phyloP scores from a whole-genome alignment of 768 basidiomycete genomes.

The Trametes elegans region DNA sequence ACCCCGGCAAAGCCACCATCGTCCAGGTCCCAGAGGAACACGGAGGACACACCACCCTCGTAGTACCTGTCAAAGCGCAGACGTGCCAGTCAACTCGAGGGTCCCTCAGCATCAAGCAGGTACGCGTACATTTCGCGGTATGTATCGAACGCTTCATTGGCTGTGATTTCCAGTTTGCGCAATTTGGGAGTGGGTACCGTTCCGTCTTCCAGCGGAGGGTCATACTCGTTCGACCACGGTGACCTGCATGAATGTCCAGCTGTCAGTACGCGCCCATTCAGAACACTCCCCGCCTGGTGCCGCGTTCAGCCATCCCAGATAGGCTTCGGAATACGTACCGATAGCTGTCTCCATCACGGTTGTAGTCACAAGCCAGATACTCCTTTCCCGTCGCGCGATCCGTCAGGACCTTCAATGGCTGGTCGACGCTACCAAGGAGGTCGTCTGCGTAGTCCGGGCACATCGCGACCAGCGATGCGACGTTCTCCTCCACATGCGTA shows the following conservation, averaged over 20 bases:
- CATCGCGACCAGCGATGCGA: conserved; percentile 74
- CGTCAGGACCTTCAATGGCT: conserved; percentile 78
- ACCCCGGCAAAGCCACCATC: conserved; percentile 97
- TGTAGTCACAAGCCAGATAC: conserved; percentile 93
- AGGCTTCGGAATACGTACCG: conserved; percentile 60
- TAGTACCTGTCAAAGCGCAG: conserved; percentile 63
- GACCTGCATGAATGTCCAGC: conserved; percentile 54
- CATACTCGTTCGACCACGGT: conserved; percentile 98
- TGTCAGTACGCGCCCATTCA: not conserved
- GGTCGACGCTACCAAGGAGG: conserved; percentile 91
- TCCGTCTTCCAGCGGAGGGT: conserved; percentile 86
- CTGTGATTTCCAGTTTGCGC: conserved; percentile 86
- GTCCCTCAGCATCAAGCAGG: not conserved
- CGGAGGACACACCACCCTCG: conserved; percentile 96
- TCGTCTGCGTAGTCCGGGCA: conserved; percentile 95
- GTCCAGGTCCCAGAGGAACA: conserved; percentile 97
- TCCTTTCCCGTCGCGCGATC: conserved; percentile 84
- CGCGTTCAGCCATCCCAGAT: no score
- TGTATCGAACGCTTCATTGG: conserved; percentile 96
- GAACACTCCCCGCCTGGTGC: no score
- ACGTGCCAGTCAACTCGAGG: not conserved
- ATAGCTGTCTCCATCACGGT: conserved; percentile 88
- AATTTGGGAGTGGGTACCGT: conserved; percentile 82
- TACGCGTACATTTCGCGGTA: conserved; percentile 85
- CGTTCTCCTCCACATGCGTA: conserved; percentile 82